These are phyloP conservation scores for Vitis hybrid DNA, from an alignment of 177 flowering plant species.

Conservation along the genomic window DNA sequence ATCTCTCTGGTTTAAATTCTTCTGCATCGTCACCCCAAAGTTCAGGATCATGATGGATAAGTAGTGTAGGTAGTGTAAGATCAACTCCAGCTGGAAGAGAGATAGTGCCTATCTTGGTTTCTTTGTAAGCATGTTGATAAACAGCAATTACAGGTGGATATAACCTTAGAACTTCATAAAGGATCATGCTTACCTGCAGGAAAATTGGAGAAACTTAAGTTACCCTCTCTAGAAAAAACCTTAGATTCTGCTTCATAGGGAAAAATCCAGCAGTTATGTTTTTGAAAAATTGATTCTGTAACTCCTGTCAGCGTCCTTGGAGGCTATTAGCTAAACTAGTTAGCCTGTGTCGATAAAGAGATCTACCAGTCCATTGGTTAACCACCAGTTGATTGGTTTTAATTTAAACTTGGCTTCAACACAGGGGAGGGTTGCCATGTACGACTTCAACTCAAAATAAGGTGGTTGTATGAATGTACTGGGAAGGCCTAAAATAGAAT, in stretches of 20 bases:
- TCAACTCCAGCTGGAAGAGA: slow-evolving; percentile 42
- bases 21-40: slow-evolving; percentile 55
- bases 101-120: slow-evolving; percentile 33
- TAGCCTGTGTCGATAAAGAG: too few species aligned
- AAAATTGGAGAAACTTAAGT: not conserved
- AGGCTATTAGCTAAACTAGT: too few species aligned
- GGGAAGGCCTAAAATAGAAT: not conserved
- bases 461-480: not conserved
- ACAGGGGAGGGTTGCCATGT: too few species aligned
- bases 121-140: slow-evolving; percentile 24
- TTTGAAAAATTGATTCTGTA: too few species aligned
- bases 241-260: too few species aligned
- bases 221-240: not conserved
- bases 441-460: too few species aligned
- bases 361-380: too few species aligned
- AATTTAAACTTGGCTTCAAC: too few species aligned
- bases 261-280: too few species aligned
- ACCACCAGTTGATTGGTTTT: too few species aligned
- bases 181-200: slow-evolving; percentile 48
- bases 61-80: slow-evolving; percentile 34
- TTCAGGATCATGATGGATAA: slow-evolving; percentile 47
- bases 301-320: too few species aligned
- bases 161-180: slow-evolving; percentile 48
- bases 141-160: slow-evolving; percentile 43
- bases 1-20: slow-evolving; percentile 56